Base-by-base conservation (phyloP, 257 asterid genomes). In the Prunella vulgaris region DNA sequence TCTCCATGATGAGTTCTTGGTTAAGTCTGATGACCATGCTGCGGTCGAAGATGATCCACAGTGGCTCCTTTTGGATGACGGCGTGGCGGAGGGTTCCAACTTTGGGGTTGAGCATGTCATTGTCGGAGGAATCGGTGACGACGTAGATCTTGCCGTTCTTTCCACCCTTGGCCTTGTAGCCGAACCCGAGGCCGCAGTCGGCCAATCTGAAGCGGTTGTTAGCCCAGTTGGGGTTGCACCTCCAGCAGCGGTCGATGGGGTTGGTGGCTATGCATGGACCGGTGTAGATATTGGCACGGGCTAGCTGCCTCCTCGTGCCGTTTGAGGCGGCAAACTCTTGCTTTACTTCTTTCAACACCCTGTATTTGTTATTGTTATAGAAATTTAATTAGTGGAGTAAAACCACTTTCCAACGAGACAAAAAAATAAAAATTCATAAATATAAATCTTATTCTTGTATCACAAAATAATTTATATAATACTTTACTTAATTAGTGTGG, bases 221-320 rank as follows among this genome's bases (percentile, higher is more conserved):
- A 0, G 85, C 96, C 98, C 98, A 90, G 6, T 88, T 67, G 3
- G 74, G 60, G 10, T 86, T 76, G 82, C 98, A 93, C 38, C 98
- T 71, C 97, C 98, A 93, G 74, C 98, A 92, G 38, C 83, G 53
- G 74, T 92, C 98, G 13, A 92, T 90, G 0, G 98, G 98, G 73
- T 92, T 92, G 5, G 88, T 80, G 0, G 74, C 89, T 76, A 2
- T 8, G 86, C 98, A 93, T 20, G 84, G 78, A 0, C 95, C 95
- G 0, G 0, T 0, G 69, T 79, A 72, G 0, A 20, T 64, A 28
- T 28, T 52, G 4, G 37, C 9, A 1, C 62, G 77, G 0, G 68
- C 72, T 7, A 90, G 82, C 7, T 75, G 71, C 75, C 97, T 83
- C 76, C 98, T 78, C 0, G 88, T 84, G 53, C 59, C 60, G 59